A percentile compares a stretch with the other conserved stretches of the same genome.
These are phyloP conservation scores for Pholiota conissans DNA, from an alignment of 768 basidiomycete genomes.

Conservation along the genomic window DNA sequence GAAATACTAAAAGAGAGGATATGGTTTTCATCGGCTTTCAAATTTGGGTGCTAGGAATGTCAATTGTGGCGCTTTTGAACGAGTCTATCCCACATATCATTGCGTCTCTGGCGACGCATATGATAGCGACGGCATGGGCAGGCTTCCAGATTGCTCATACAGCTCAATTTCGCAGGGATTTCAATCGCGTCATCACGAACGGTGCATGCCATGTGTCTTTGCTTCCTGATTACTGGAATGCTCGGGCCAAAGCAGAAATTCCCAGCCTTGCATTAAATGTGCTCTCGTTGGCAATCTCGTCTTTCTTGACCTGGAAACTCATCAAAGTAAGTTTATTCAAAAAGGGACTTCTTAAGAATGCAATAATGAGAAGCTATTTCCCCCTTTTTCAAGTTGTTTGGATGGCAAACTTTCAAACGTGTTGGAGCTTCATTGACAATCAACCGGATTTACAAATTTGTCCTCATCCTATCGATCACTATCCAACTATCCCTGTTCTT, in stretches of 20 bases:
- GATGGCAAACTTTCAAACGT: conserved; percentile 89
- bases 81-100: conserved; percentile 83
- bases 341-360: not conserved
- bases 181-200: conserved; percentile 55
- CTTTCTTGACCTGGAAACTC: conserved; percentile 70
- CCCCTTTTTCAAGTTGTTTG: conserved; percentile 51
- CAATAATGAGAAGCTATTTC: not conserved
- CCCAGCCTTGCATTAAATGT: conserved; percentile 63
- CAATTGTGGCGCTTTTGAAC: conserved; percentile 66
- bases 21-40: conserved; percentile 78
- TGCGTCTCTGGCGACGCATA: conserved; percentile 71
- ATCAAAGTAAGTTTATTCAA: conserved; percentile 51
- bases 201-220: conserved; percentile 64
- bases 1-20: conserved; percentile 76
- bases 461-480: conserved; percentile 66
- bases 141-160: conserved; percentile 67
- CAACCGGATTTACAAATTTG: conserved; percentile 73
- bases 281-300: conserved; percentile 57
- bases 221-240: conserved; percentile 65
- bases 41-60: conserved; percentile 80
- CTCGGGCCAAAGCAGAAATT: conserved; percentile 60
- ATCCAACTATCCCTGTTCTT: conserved; percentile 82
- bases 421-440: conserved; percentile 75
- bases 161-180: conserved; percentile 53
- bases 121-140: conserved; percentile 74